Evolutionary conservation across 768 basidiomycete species (phyloP).

Genomic region (Pleurotus tuoliensis): DNA sequence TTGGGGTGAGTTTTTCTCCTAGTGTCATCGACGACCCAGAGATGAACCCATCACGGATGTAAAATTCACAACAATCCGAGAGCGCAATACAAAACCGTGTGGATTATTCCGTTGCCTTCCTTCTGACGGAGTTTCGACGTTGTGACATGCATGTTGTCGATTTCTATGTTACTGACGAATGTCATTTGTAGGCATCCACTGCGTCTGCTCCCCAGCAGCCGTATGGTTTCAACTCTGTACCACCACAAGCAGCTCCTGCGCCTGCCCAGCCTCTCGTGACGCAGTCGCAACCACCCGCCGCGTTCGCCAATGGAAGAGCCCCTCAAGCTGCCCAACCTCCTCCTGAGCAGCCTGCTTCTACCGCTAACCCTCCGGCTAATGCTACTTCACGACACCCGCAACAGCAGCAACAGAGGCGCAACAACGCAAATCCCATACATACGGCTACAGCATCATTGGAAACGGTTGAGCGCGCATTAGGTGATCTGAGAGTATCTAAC

Average conservation of each 20-base stretch:
- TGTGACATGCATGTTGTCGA: slow-evolving; percentile 7
- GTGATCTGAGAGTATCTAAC: slow-evolving; percentile 44
- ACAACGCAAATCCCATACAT: slow-evolving; percentile 48
- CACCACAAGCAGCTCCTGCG: slow-evolving; percentile 20
- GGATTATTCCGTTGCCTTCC: slow-evolving; percentile 42
- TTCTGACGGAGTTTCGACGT: slow-evolving; percentile 25
- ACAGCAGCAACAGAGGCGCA: slow-evolving; percentile 22
- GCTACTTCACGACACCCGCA: slow-evolving; percentile 14
- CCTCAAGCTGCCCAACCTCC: slow-evolving; percentile 15
- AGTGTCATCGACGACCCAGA: slow-evolving; percentile 6
- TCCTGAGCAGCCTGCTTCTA: slow-evolving; percentile 13
- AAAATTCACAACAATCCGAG: slow-evolving; percentile 6
- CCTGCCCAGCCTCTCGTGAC: slow-evolving; percentile 22
- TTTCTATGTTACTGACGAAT: not conserved
- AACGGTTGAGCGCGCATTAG: slow-evolving; percentile 54
- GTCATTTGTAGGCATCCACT: not conserved
- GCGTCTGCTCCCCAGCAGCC: slow-evolving; percentile 19
- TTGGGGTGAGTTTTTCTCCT: slow-evolving; percentile 54
- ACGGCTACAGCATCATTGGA: slow-evolving; percentile 73
- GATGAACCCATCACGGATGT: slow-evolving; percentile 10
- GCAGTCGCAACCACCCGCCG: slow-evolving; percentile 8
- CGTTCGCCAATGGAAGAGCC: slow-evolving; percentile 2
- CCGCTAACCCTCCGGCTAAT: slow-evolving; percentile 16
- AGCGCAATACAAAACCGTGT: slow-evolving; percentile 8
- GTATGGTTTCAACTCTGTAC: slow-evolving; percentile 25